Evolutionary conservation across 495 filamentous ascomycete species (phyloP).

Genomic region (Hypoxylon perforatum): DNA sequence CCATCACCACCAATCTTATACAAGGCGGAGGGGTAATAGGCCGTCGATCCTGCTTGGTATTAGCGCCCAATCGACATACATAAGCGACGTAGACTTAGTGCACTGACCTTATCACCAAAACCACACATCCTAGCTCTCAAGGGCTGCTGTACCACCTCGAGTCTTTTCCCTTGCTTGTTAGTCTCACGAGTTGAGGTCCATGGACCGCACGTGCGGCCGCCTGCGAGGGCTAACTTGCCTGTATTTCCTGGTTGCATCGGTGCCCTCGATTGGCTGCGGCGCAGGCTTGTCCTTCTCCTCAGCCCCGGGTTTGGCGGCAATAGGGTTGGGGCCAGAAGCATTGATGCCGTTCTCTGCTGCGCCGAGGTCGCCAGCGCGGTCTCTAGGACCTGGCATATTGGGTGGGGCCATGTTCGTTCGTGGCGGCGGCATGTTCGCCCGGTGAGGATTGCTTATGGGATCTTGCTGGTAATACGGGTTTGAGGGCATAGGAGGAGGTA

Average conservation of each 20-base stretch:
- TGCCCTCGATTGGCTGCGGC: constrained; percentile 46
- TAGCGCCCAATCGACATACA: constrained; percentile 15
- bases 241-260: constrained; percentile 44
- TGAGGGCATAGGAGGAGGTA: constrained; percentile 46
- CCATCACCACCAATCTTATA: constrained; percentile 83
- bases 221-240: constrained; percentile 31
- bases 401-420: constrained; percentile 48
- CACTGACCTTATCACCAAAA: constrained; percentile 92
- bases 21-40: constrained; percentile 97
- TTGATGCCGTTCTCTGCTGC: constrained; percentile 36
- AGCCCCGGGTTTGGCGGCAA: constrained; percentile 37
- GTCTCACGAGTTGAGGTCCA: background rate
- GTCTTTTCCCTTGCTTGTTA: constrained; percentile 56
- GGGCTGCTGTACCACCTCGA: constrained; percentile 92
- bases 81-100: constrained; percentile 25
- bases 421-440: constrained; percentile 47
- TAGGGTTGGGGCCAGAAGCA: constrained; percentile 29
- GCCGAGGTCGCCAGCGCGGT: constrained; percentile 32
- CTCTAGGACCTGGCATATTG: constrained; percentile 44
- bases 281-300: constrained; percentile 44
- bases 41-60: constrained; percentile 77
- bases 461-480: constrained; percentile 44
- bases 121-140: constrained; percentile 97
- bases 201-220: background rate
- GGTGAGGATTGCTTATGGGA: constrained; percentile 46